These are phyloP conservation scores for Inosperma sp. DNA, from an alignment of 768 basidiomycete species.

Conservation along the genomic window DNA sequence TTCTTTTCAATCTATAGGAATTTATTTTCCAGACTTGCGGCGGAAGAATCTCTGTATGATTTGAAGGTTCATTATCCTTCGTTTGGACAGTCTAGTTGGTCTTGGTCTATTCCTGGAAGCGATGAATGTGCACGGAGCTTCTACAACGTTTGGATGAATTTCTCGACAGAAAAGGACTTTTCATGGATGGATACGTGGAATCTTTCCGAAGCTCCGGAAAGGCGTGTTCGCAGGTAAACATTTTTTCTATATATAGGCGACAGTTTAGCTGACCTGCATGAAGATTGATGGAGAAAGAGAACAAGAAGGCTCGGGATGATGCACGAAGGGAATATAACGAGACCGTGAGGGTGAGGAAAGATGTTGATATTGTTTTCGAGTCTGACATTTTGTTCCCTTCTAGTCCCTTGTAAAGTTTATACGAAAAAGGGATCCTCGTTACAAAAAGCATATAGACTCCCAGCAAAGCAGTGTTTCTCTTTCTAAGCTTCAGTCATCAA, in stretches of 20 bases:
- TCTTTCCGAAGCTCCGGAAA: constrained; percentile 76
- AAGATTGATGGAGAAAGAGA: constrained; percentile 95
- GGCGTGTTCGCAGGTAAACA: constrained; percentile 69
- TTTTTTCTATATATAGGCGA: background rate
- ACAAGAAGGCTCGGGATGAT: constrained; percentile 86
- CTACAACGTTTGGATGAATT: constrained; percentile 84
- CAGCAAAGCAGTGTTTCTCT: constrained; percentile 34
- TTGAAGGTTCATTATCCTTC: constrained; percentile 57
- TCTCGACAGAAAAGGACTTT: constrained; percentile 84
- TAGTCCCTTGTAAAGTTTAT: constrained; percentile 73
- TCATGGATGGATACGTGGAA: constrained; percentile 86
- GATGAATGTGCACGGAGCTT: constrained; percentile 61
- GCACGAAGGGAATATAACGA: constrained; percentile 91
- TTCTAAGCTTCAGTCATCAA: constrained; percentile 24
- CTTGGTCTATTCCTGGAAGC: constrained; percentile 55
- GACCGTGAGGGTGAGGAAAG: constrained; percentile 63
- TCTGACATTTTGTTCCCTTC: background rate
- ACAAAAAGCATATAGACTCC: constrained; percentile 60
- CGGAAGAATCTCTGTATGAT: constrained; percentile 63
- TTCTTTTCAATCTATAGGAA: constrained; percentile 89
- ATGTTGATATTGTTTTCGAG: background rate
- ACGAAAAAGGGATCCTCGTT: constrained; percentile 86
- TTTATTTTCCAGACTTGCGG: constrained; percentile 75
- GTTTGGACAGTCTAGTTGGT: constrained; percentile 77
- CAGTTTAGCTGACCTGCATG: background rate